Percentiles rank a stretch among this genome's conserved stretches.
These are phyloP conservation scores for Grigorovia transvaalensis DNA, from an alignment of 805 yeast genomes.

Conservation along the genomic window DNA sequence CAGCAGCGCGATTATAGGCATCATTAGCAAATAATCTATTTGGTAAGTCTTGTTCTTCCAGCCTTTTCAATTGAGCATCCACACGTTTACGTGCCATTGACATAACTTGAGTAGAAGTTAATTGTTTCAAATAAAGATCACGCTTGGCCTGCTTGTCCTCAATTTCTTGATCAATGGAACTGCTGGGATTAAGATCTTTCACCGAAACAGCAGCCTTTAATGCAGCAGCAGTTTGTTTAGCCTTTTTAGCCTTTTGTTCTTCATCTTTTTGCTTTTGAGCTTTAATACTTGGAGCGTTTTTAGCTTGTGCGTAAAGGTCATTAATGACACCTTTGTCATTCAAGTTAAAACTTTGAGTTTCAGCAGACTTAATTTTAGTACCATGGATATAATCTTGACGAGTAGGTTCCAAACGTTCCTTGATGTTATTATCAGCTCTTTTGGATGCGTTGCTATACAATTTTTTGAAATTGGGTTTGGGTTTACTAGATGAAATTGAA, in stretches of 20 bases:
- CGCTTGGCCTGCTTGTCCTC: constrained; percentile 32
- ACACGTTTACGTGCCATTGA: constrained; percentile 45
- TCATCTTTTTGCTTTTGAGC: constrained; percentile 27
- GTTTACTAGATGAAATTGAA: not conserved
- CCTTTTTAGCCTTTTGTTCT: constrained; percentile 52
- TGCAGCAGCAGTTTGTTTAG: constrained; percentile 24
- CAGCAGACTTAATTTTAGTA: constrained; percentile 8
- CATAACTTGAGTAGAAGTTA: constrained; percentile 33
- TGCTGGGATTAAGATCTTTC: constrained; percentile 25
- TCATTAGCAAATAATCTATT: constrained; percentile 30
- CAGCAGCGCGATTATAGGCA: constrained; percentile 60
- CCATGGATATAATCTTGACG: constrained; percentile 14
- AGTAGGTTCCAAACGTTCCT: constrained; percentile 14
- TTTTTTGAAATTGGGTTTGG: constrained; percentile 14
- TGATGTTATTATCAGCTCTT: constrained; percentile 20
- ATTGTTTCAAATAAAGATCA: constrained; percentile 20
- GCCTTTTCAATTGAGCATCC: constrained; percentile 30
- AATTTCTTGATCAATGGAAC: constrained; percentile 32
- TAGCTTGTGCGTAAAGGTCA: constrained; percentile 8
- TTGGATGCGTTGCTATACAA: constrained; percentile 24
- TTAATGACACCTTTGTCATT: constrained; percentile 13
- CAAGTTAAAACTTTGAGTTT: constrained; percentile 12
- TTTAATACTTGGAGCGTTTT: not conserved
- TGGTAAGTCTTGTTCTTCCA: constrained; percentile 33
- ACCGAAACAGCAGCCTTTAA: constrained; percentile 33